Base-by-base conservation (phyloP, 108 stramenopile species). In the Fistulifera solaris region DNA sequence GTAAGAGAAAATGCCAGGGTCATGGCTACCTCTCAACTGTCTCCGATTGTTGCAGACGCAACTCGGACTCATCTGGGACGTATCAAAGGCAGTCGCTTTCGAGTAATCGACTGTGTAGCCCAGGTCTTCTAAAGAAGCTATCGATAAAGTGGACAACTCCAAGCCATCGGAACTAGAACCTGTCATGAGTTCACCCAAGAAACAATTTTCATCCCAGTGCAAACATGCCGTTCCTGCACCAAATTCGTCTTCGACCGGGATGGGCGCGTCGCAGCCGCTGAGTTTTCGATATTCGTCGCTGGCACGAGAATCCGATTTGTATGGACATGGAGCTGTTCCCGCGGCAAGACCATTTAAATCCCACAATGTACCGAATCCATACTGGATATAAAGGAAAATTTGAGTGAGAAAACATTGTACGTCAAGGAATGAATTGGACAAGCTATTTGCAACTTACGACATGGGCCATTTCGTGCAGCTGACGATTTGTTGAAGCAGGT, bases 201-300 rank as follows among this genome's bases (percentile, higher is more conserved):
- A 59, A 42, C 61, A 59, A 1, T 10, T 38, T 41, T 70, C 73
- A 35, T 75, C 73, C 62, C 66, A 75, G 39, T 74, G 73, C 15
- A 35, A 22, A 27, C 58, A 52, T 15, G 40, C 59, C 3, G 73
- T 70, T 1, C 65, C 68, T 10, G 40, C 13, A 14, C 61, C 65
- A 25, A 23, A 27, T 54, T 70, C 64, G 15, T 46, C 42, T 52
- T 70, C 68, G 13, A 75, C 26, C 1, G 69, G 73, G 0, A 62
- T 13, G 28, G 58, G 8, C 31, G 6, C 31, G 31, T 35, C 31
- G 31, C 31, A 35, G 21, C 44, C 44, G 21, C 44, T 45, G 44
- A 45, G 44, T 21, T 17, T 21, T 11, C 21, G 44, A 45, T 45
- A 45, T 45, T 45, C 44, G 2, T 21, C 21, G 5, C 19, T 21